phyloP scores from a whole-genome alignment of 768 basidiomycete species.

The Nidularia sp. region DNA sequence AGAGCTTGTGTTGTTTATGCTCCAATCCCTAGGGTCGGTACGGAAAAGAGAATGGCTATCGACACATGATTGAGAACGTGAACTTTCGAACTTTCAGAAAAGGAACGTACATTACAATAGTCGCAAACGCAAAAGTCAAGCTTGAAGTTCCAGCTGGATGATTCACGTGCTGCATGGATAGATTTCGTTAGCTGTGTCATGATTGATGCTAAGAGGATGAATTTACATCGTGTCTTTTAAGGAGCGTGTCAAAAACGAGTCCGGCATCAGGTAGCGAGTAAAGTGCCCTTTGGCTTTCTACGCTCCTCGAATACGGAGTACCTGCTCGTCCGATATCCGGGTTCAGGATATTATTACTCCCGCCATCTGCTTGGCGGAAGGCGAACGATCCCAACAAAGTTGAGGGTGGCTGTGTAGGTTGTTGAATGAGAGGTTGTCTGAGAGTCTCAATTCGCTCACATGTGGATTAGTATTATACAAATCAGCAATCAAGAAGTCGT shows the following conservation, averaged over 20 bases:
- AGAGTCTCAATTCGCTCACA: neutral
- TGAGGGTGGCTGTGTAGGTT: neutral
- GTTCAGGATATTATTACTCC: constrained; percentile 25
- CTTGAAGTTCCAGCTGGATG: constrained; percentile 10
- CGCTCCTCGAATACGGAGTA: constrained; percentile 37
- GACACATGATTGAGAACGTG: too few species aligned
- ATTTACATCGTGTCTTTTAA: constrained; percentile 22
- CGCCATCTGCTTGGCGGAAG: constrained; percentile 33
- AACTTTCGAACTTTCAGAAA: too few species aligned
- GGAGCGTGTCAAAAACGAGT: constrained; percentile 44
- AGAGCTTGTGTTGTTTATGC: constrained; percentile 39
- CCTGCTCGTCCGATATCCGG: constrained; percentile 35
- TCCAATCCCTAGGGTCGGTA: constrained; percentile 29
- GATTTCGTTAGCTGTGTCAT: neutral
- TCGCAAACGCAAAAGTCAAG: constrained; percentile 46
- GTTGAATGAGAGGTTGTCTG: too few species aligned
- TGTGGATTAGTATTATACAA: constrained; percentile 11
- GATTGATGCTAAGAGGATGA: too few species aligned
- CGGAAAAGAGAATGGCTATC: constrained; percentile 44
- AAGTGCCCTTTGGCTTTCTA: constrained; percentile 17
- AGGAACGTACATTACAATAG: constrained; percentile 23
- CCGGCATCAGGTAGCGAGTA: constrained; percentile 37
- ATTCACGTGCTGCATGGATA: neutral
- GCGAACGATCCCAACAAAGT: constrained; percentile 13
- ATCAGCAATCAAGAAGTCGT: constrained; percentile 1